A percentile compares a stretch with the other conserved stretches of the same genome.
These are phyloP conservation scores for Mycothermus thermophilus DNA, from an alignment of 495 filamentous ascomycete species.

Conservation along the genomic window DNA sequence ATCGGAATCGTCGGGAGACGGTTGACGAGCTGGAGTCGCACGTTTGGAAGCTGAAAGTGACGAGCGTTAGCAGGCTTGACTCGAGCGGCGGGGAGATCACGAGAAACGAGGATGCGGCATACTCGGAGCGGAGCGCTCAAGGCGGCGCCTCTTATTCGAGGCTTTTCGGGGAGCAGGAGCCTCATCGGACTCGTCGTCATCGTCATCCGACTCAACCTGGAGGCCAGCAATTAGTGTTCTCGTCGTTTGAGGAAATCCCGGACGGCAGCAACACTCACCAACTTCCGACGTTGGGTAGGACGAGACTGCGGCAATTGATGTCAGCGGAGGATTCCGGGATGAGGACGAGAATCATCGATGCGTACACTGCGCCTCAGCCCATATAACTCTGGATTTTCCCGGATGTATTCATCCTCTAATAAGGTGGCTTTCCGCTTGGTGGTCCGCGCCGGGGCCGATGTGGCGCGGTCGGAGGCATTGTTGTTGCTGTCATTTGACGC, in stretches of 20 bases:
- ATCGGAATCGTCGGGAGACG: conserved; percentile 47
- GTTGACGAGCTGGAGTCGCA: conserved; percentile 45
- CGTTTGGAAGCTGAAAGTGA: conserved; percentile 50
- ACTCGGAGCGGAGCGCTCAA: conserved; percentile 37
- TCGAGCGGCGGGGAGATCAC: too few relatives aligned
- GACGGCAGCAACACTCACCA: conserved; percentile 28
- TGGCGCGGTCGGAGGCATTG: conserved; percentile 43
- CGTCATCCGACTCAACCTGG: conserved; percentile 60
- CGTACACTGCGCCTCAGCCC: conserved; percentile 82
- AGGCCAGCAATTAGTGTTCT: conserved; percentile 13
- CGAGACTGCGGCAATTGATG: conserved; percentile 28
- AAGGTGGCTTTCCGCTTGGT: conserved; percentile 60
- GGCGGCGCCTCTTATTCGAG: conserved; percentile 35
- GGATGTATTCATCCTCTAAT: conserved; percentile 68
- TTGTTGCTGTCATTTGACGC: conserved; percentile 35
- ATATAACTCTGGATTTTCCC: conserved; percentile 90
- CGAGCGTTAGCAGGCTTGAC: too few relatives aligned
- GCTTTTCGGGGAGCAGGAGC: conserved; percentile 34
- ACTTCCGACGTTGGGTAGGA: conserved; percentile 34
- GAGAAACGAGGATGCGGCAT: too few relatives aligned
- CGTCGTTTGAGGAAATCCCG: not conserved
- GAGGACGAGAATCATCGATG: too few relatives aligned
- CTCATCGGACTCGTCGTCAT: conserved; percentile 56
- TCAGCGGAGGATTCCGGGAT: conserved; percentile 20
- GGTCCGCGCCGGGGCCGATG: conserved; percentile 49